phyloP scores from a whole-genome alignment of 495 filamentous ascomycete species.

The Lasiosphaeria ovina region DNA sequence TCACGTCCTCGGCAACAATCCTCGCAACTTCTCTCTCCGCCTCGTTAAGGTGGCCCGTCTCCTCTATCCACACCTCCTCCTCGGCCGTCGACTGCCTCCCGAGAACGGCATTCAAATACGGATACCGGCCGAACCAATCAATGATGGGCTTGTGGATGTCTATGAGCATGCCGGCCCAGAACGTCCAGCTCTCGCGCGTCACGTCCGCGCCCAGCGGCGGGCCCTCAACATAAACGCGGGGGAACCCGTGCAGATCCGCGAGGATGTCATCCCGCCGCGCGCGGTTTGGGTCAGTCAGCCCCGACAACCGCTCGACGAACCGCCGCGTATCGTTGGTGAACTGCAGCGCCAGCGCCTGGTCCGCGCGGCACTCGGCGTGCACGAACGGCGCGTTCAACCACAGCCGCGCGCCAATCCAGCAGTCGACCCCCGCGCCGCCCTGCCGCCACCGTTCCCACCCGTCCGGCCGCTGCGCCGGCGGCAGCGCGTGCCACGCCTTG shows the following conservation, averaged over 20 bases:
- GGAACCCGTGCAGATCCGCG: slow-evolving; percentile 16
- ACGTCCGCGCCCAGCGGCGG: slow-evolving; percentile 15
- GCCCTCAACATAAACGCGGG: slow-evolving; percentile 8
- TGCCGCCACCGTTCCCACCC: slow-evolving; percentile 17
- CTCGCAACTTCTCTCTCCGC: slow-evolving; percentile 9
- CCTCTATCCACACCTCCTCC: slow-evolving; percentile 15
- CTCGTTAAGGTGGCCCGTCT: slow-evolving; percentile 16
- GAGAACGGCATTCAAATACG: slow-evolving; percentile 22
- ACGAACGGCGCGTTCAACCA: slow-evolving; percentile 21
- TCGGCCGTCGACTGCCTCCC: slow-evolving; percentile 17
- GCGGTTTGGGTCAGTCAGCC: slow-evolving; percentile 16
- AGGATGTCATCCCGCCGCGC: slow-evolving; percentile 7
- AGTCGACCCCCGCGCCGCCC: slow-evolving; percentile 18
- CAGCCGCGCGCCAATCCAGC: slow-evolving; percentile 19
- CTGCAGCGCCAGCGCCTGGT: slow-evolving; percentile 11
- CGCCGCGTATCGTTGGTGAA: slow-evolving; percentile 17
- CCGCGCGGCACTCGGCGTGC: slow-evolving; percentile 11
- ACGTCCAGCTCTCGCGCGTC: slow-evolving; percentile 20
- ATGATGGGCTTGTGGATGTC: slow-evolving; percentile 26
- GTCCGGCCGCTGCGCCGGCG: slow-evolving; percentile 13
- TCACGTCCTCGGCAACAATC: slow-evolving; percentile 18
- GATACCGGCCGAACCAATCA: slow-evolving; percentile 21
- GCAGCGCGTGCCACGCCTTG: slow-evolving; percentile 13
- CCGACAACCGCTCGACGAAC: slow-evolving; percentile 14
- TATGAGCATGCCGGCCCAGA: slow-evolving; percentile 25